Evolutionary conservation across 1,284 basidiomycete genomes (phyloP).

Genomic region (Leccinum griseonigrum): DNA sequence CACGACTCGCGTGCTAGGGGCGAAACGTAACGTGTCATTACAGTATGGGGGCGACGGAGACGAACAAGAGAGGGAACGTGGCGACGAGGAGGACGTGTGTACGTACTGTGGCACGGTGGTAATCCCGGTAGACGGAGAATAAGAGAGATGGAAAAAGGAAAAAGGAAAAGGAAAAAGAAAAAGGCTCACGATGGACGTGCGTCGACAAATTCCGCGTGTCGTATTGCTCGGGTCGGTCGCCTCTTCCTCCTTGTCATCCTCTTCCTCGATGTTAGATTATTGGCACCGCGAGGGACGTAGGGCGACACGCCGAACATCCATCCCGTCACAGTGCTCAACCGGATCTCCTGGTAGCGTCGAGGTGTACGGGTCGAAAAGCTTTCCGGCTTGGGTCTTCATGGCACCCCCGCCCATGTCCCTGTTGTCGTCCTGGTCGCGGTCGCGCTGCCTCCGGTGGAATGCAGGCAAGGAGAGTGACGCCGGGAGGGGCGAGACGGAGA

Average conservation of each 20-base stretch:
- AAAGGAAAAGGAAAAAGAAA: too few species aligned
- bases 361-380: slow-evolving; percentile 42
- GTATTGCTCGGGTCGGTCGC: slow-evolving; percentile 46
- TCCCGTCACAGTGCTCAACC: slow-evolving; percentile 36
- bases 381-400: slow-evolving; percentile 34
- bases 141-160: too few species aligned
- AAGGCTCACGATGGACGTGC: slow-evolving; percentile 58
- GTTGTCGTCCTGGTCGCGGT: not conserved
- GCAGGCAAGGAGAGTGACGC: too few species aligned
- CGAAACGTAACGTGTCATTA: too few species aligned
- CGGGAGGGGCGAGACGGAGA: too few species aligned
- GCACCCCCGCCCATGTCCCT: not conserved
- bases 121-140: slow-evolving; percentile 39
- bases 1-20: not conserved
- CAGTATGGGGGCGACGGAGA: not conserved
- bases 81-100: not conserved
- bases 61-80: not conserved
- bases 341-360: slow-evolving; percentile 38
- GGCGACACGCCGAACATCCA: slow-evolving; percentile 34
- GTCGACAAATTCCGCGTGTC: slow-evolving; percentile 63
- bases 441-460: not conserved
- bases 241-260: slow-evolving; percentile 11
- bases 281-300: not conserved
- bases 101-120: slow-evolving; percentile 55
- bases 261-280: not conserved